Evolutionary conservation across 495 filamentous ascomycete species (phyloP), one percentile per base, ranked within the genome.

Genomic region (Aspergillus hancockii): DNA sequence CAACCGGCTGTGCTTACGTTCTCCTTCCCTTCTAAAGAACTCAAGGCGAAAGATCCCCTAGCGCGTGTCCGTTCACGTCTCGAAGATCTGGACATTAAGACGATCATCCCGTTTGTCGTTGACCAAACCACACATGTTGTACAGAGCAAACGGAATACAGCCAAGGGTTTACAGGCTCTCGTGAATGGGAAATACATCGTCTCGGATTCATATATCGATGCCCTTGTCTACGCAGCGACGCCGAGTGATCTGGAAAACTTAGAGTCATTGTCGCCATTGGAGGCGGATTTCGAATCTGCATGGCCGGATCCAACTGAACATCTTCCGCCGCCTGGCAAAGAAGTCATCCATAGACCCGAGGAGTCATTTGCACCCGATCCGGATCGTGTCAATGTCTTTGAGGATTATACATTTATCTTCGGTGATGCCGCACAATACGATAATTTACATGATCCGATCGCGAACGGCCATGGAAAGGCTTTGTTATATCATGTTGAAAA

Each of bases 331-430:
- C 80, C 83, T 9, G 89, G 89, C 3, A 88, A 87, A 55, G 94
- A 98, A 63, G 87, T 88, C 0, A 75, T 80, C 12, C 77, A 84
- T 28, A 80, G 88, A 49, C 83, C 85, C 0, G 66, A 78, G 0
- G 79, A 83, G 43, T 76, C 84, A 14, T 93, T 95, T 67, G 78
- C 79, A 10, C 93, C 94, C 0, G 81, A 93, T 54, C 68, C 81
- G 0, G 67, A 73, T 6, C 81, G 94, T 18, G 70, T 79, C 14
- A 86, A 86, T 43, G 74, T 98, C 9, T 97, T 98, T 60, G 85
- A 91, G 28, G 91, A 89, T 19, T 94, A 90, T 57, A 93, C 87
- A 0, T 97, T 98, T 67, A 78, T 98, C 19, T 97, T 98, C 59
- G 89, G 91, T 32, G 87, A 93, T 55, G 67, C 80, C 41, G 73